These are phyloP conservation scores for Pilobolus umbonatus DNA, from an alignment of 192 early-diverging fungal species.

Conservation along the genomic window DNA sequence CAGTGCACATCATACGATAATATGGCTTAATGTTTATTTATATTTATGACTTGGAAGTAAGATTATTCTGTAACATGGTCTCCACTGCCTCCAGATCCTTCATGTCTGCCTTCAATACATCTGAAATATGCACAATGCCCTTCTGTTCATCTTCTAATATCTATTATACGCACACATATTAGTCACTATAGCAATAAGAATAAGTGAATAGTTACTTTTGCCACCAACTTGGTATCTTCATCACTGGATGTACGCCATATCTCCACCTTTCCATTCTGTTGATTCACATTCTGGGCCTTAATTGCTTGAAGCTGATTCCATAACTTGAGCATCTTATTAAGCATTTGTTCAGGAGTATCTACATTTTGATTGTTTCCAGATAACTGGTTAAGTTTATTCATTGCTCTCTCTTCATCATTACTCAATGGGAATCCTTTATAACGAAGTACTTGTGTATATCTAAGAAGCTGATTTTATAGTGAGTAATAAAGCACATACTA, in stretches of 20 bases:
- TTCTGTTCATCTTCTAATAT: constrained; percentile 21
- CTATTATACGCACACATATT: background rate
- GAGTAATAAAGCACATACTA: constrained; percentile 37
- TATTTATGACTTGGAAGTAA: too few species aligned
- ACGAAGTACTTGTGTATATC: constrained; percentile 76
- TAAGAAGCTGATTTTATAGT: constrained; percentile 68
- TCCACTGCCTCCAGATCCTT: constrained; percentile 15
- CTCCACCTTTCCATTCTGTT: background rate
- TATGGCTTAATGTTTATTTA: too few species aligned
- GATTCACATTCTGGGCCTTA: constrained; percentile 39
- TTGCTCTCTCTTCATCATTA: constrained; percentile 75
- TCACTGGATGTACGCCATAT: constrained; percentile 19
- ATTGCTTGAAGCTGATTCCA: constrained; percentile 71
- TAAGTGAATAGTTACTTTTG: constrained; percentile 12
- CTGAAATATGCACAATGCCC: constrained; percentile 17
- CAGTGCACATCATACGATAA: too few species aligned
- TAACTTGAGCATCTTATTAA: constrained; percentile 75
- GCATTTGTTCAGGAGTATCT: constrained; percentile 62
- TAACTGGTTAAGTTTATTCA: constrained; percentile 67
- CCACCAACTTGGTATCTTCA: constrained; percentile 7
- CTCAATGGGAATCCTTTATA: constrained; percentile 77
- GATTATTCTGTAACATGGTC: constrained; percentile 4
- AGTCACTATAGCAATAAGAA: background rate
- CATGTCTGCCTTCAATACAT: constrained; percentile 18
- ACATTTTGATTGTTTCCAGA: constrained; percentile 47